A percentile compares a stretch with the other conserved stretches of the same genome.
Evolutionary conservation across 1,284 basidiomycete species (phyloP).

Genomic region (Prillingera fragicola): DNA sequence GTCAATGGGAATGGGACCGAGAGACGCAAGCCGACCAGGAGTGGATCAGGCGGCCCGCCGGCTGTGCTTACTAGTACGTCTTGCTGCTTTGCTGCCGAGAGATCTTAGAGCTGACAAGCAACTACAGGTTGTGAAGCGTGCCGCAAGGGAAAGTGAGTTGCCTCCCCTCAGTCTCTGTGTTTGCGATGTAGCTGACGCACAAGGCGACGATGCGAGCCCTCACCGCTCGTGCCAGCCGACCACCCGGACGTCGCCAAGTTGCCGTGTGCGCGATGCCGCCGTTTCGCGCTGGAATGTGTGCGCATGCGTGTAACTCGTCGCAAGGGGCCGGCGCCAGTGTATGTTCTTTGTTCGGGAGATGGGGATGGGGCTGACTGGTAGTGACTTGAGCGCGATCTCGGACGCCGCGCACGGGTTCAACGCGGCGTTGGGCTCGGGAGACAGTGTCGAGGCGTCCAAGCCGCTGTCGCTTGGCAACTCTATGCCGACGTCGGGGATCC

Average conservation of each 20-base stretch:
- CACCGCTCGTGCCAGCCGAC: slow-evolving; percentile 36
- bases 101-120: no score
- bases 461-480: no score
- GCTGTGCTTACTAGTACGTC: no score
- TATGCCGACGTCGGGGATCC: background rate
- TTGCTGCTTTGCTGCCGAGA: no score
- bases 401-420: slow-evolving; percentile 30
- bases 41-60: no score
- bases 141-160: slow-evolving; percentile 33
- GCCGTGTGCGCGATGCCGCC: slow-evolving; percentile 39
- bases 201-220: slow-evolving; percentile 41
- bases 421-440: no score
- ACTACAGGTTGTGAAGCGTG: slow-evolving; percentile 31
- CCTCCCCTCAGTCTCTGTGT: no score
- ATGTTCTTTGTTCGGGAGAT: slow-evolving; percentile 7
- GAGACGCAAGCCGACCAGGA: no score
- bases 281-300: slow-evolving; percentile 40
- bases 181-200: slow-evolving; percentile 23
- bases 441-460: no score
- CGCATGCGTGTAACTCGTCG: slow-evolving; percentile 30
- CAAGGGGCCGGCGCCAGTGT: slow-evolving; percentile 41
- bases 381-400: slow-evolving; percentile 27
- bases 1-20: no score
- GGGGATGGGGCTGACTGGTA: slow-evolving; percentile 3
- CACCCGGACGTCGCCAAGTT: slow-evolving; percentile 41